Evolutionary conservation across 2,329 filamentous ascomycete genomes (phyloP), one percentile per base, ranked within the genome.

Genomic region (Aspergillaceae sp.): DNA sequence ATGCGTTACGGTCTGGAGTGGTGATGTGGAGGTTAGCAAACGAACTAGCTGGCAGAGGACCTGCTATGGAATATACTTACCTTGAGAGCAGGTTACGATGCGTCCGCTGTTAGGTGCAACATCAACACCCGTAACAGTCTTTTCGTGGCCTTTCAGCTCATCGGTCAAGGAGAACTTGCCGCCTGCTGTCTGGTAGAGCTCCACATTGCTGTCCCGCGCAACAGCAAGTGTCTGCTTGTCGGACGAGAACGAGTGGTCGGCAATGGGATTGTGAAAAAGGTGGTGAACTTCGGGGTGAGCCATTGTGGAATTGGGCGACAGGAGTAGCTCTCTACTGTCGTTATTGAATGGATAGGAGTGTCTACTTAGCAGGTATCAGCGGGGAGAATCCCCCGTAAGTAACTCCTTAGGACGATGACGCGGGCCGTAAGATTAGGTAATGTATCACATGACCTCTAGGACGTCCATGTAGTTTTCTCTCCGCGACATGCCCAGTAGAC

Each of bases 281-380:
- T 97, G 90, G 72, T 97, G 88, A 48, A 94, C 86, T 77, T 97
- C 87, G 54, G 90, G 87, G 49, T 84, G 68, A 46, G 87, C 76
- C 91, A 97, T 97, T 49, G 44, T 77, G 67, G 38, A 48, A 19
- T 42, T 43, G 47, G 47, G 73, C 76, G 83, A 86, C 88, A 92
- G 87, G 88, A 94, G 87, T 75, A 87, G 80, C 88, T 94, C 92
- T 97, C 92, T 84, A 97, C 92, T 96, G 92, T 78, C 86, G 43
- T 33, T 38, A 47, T 47, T 38, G 29, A 36, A 1, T 42, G 19
- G 29, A 9, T 11, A 8, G 19, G 19, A 19, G 19, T 19, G 19
- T 19, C 19, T 19, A 19, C 19, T 42, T 26, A n/a, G n/a, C 19
- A 27, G 19, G 7, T 19, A 19, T 7, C 11, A 30, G 10, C 28